These are phyloP conservation scores for Fusarium globosum DNA, from an alignment of 2,329 filamentous ascomycete species.

Conservation along the genomic window DNA sequence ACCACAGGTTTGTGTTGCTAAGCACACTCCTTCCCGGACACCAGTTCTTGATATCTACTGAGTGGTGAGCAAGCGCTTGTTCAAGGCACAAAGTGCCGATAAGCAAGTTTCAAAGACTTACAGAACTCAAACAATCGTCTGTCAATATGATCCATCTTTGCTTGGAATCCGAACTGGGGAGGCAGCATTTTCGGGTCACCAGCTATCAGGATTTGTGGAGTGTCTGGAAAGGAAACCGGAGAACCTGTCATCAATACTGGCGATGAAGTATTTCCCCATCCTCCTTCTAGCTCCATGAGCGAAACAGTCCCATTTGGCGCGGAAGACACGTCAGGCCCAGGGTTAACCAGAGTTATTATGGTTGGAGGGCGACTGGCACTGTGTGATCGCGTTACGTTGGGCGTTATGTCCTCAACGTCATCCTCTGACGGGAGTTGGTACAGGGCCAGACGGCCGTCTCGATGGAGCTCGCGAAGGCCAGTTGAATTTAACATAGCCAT, in stretches of 20 bases:
- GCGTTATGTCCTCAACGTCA: slow-evolving; percentile 30
- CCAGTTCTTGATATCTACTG: slow-evolving; percentile 53
- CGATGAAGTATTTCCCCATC: slow-evolving; percentile 20
- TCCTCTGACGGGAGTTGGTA: slow-evolving; percentile 10
- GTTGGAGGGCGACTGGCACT: slow-evolving; percentile 12
- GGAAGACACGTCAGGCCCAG: slow-evolving; percentile 6
- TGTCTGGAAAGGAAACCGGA: slow-evolving; percentile 17
- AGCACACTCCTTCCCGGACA: slow-evolving; percentile 55
- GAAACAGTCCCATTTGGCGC: slow-evolving; percentile 5
- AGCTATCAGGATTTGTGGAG: slow-evolving; percentile 8
- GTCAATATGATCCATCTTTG: slow-evolving; percentile 50
- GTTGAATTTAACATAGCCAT: slow-evolving; percentile 54
- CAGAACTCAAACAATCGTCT: slow-evolving; percentile 51
- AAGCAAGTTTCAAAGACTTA: slow-evolving; percentile 37
- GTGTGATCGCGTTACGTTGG: slow-evolving; percentile 14
- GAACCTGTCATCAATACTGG: slow-evolving; percentile 1
- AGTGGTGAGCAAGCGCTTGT: slow-evolving; percentile 3
- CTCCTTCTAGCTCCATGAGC: slow-evolving; percentile 12
- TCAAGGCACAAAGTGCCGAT: neutral
- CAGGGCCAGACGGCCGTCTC: slow-evolving; percentile 20
- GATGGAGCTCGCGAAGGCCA: slow-evolving; percentile 45
- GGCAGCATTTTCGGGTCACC: slow-evolving; percentile 43
- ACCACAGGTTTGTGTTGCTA: slow-evolving; percentile 53
- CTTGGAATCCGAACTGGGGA: slow-evolving; percentile 47
- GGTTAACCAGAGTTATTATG: slow-evolving; percentile 10